phyloP scores from a whole-genome alignment of 495 filamentous ascomycete genomes.

The Aspergillus saccharolyticus region DNA sequence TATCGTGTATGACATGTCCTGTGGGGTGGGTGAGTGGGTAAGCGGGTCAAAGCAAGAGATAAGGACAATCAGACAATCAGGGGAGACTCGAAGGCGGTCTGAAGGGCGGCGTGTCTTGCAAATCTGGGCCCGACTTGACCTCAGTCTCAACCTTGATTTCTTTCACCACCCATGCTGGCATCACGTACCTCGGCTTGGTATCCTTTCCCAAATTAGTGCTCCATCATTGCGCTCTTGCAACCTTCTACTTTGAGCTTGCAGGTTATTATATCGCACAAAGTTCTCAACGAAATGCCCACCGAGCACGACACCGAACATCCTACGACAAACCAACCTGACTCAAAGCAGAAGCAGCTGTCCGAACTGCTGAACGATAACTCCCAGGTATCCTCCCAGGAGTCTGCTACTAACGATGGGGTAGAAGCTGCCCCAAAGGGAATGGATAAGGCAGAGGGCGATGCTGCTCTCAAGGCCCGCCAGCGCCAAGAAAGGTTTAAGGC shows the following conservation, averaged over 20 bases:
- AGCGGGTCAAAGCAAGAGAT: neutral
- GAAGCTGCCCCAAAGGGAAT: neutral
- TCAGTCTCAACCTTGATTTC: conserved; percentile 1
- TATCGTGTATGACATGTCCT: neutral
- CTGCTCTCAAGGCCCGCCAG: conserved; percentile 29
- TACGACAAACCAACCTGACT: neutral
- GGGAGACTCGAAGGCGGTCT: conserved; percentile 9
- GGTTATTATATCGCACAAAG: too few species aligned
- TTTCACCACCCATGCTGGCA: neutral
- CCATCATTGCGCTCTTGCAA: neutral
- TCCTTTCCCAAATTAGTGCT: neutral
- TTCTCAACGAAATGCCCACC: conserved; percentile 7
- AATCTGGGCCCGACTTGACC: neutral
- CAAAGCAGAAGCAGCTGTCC: neutral
- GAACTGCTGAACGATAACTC: neutral
- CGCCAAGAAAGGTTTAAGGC: conserved; percentile 63
- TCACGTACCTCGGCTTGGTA: neutral
- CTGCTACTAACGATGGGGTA: neutral
- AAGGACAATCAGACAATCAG: neutral
- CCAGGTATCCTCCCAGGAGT: neutral
- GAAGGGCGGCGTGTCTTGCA: conserved; percentile 1
- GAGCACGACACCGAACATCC: conserved; percentile 2
- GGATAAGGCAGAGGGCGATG: conserved; percentile 26
- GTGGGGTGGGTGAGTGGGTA: neutral
- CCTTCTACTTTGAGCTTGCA: too few species aligned